Percentiles rank a stretch among this genome's conserved stretches.
phyloP scores from a whole-genome alignment of 345 rosid genomes.

The Populus ilicifolia region DNA sequence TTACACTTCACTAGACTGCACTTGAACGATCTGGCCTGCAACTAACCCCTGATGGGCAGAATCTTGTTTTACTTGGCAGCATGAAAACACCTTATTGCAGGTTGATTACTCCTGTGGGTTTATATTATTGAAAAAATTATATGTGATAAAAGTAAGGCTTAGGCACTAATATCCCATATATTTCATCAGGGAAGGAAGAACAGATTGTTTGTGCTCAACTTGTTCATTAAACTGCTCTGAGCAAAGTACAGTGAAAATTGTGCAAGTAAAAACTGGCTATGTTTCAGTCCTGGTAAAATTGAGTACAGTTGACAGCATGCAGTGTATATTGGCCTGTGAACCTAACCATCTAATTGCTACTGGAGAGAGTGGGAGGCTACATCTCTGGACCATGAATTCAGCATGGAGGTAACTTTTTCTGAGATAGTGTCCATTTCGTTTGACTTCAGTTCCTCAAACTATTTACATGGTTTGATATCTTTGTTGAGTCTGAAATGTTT shows the following conservation, averaged over 20 bases:
- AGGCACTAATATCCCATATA: constrained; percentile 8
- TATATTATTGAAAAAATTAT: neutral
- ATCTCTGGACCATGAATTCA: constrained; percentile 74
- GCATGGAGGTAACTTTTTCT: constrained; percentile 62
- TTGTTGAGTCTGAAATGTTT: neutral
- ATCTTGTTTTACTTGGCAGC: constrained; percentile 57
- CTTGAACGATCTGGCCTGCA: constrained; percentile 54
- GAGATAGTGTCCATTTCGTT: neutral
- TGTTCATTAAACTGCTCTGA: constrained; percentile 56
- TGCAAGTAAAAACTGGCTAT: constrained; percentile 59
- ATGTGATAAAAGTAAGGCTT: neutral
- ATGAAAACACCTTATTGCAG: constrained; percentile 79
- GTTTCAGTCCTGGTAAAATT: constrained; percentile 62
- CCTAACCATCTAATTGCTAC: constrained; percentile 59
- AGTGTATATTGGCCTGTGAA: constrained; percentile 56
- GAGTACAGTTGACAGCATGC: constrained; percentile 48
- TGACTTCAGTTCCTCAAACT: constrained; percentile 10
- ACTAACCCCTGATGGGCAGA: constrained; percentile 66
- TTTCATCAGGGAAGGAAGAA: constrained; percentile 56
- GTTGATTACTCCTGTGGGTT: constrained; percentile 33
- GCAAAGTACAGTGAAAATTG: constrained; percentile 56
- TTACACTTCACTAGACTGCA: constrained; percentile 41
- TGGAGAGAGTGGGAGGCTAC: constrained; percentile 66
- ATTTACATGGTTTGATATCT: neutral
- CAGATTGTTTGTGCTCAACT: constrained; percentile 64